Percentiles rank a stretch among this genome's conserved stretches.
Conservation (phyloP, 305 asterid genomes). For the Plantago coronopus region DNA sequence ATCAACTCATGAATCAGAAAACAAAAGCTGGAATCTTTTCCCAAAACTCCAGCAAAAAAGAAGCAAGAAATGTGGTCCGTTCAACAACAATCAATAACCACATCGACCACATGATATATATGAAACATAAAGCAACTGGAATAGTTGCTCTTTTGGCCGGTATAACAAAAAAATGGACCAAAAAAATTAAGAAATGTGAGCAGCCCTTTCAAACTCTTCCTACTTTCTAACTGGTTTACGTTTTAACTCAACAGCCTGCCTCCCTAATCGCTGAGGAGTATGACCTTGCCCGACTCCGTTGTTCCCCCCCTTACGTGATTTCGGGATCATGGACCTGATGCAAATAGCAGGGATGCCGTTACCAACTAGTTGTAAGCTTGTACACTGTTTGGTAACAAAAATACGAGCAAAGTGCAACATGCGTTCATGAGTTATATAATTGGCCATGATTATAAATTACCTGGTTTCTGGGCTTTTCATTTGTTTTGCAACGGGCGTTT, state of each 20-base stretch:
- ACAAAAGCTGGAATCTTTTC: slow-evolving; percentile 9
- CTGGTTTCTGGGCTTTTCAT: slow-evolving; percentile 54
- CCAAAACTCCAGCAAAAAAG: slow-evolving; percentile 27
- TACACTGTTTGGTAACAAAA: neutral
- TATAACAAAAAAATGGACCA: slow-evolving; percentile 9
- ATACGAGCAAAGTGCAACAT: neutral
- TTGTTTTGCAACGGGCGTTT: slow-evolving; percentile 33
- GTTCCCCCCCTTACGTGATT: slow-evolving; percentile 47
- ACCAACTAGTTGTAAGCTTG: slow-evolving; percentile 2
- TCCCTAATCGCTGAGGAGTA: slow-evolving; percentile 45
- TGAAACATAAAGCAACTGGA: slow-evolving; percentile 39
- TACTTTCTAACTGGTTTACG: slow-evolving; percentile 73
- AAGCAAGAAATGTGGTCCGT: slow-evolving; percentile 22
- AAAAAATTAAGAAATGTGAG: slow-evolving; percentile 20
- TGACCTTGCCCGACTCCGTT: slow-evolving; percentile 39
- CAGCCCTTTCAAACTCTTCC: slow-evolving; percentile 13
- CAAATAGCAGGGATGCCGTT: slow-evolving; percentile 7
- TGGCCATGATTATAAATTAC: slow-evolving; percentile 21
- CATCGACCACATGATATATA: slow-evolving; percentile 31
- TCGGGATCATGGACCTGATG: slow-evolving; percentile 58
- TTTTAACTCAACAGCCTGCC: slow-evolving; percentile 48
- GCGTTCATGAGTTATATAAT: neutral
- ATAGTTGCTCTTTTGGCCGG: slow-evolving; percentile 32
- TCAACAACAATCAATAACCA: slow-evolving; percentile 29
- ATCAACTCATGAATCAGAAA: slow-evolving; percentile 2